Evolutionary conservation across 306 rosid genomes (phyloP), one percentile per base, ranked within the genome.

Genomic region (Senna siamea): DNA sequence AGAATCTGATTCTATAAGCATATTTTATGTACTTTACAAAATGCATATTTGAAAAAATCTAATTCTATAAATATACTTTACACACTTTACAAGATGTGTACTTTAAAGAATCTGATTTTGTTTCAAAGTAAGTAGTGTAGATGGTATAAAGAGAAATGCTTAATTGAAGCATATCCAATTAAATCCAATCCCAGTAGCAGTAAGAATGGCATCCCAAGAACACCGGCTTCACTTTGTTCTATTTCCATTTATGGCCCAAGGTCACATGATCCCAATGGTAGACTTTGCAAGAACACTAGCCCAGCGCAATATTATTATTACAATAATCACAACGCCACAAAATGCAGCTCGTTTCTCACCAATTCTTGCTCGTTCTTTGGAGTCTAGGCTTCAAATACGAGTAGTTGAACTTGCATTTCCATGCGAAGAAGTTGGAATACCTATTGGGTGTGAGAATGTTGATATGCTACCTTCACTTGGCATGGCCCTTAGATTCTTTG

Each of bases 241-340:
- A 7, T 61, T 90, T 47, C 96, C 98, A 2, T 70, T 88, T 18
- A 85, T 92, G 96, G 96, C 98, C 9, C 96, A 85, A 79, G 96
- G 96, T 68, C 98, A 93, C 58, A 88, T 92, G 93, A 89, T 84
- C 38, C 97, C 97, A 3, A 84, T 92, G 97, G 81, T 89, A 50
- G 97, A 90, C 82, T 77, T 90, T 47, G 96, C 91, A 13, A 85
- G 80, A 52, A 72, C 88, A 40, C 77, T 92, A 2, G 76, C 84
- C 4, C 75, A 79, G 17, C 89, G 66, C 8, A 85, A 86, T 28
- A 77, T 83, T 37, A 26, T 74, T 52, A 87, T 92, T 0, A 92
- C 87, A 10, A 20, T 92, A 28, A 71, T 92, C 75, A 90, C 95
- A 1, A 93, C 96, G n/a, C 95, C 91, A 4, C 61, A 64, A 4